A percentile compares a stretch with the other conserved stretches of the same genome.
Conservation (phyloP, 441 rosid genomes). For the Pelargonium fulgidum region DNA sequence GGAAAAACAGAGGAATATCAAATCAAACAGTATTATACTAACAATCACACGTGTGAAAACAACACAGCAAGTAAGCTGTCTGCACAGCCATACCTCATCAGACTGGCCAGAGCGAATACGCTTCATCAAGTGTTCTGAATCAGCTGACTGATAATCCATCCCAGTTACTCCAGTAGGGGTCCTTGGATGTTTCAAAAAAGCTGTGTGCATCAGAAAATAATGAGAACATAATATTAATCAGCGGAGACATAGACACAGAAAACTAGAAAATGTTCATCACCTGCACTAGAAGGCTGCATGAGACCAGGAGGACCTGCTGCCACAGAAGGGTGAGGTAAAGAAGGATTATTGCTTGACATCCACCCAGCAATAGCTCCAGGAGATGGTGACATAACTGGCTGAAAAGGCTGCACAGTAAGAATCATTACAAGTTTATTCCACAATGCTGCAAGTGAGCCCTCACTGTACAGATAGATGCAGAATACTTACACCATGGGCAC, state of each 20-base stretch:
- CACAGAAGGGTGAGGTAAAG: constrained; percentile 57
- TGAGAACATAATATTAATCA: neutral
- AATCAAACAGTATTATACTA: neutral
- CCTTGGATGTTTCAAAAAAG: constrained; percentile 59
- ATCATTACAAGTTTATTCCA: constrained; percentile 14
- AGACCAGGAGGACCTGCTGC: constrained; percentile 65
- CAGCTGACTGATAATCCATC: constrained; percentile 70
- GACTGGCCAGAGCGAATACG: constrained; percentile 58
- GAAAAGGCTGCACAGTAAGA: constrained; percentile 54
- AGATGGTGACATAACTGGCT: constrained; percentile 59
- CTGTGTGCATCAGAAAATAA: constrained; percentile 24
- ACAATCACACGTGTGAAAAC: neutral
- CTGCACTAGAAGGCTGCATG: constrained; percentile 51
- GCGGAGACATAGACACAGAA: neutral
- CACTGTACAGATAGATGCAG: neutral
- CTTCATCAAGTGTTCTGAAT: constrained; percentile 62
- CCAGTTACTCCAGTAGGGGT: constrained; percentile 53
- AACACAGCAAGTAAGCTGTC: constrained; percentile 6
- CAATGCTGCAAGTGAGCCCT: constrained; percentile 7
- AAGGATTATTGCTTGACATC: constrained; percentile 60
- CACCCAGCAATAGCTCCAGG: constrained; percentile 47
- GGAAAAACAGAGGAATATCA: neutral
- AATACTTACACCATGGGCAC: constrained; percentile 61
- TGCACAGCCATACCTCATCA: constrained; percentile 43
- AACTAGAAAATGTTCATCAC: constrained; percentile 19